Base-by-base conservation (phyloP, 2,329 filamentous ascomycete species). In the Aplosporella prunicola region DNA sequence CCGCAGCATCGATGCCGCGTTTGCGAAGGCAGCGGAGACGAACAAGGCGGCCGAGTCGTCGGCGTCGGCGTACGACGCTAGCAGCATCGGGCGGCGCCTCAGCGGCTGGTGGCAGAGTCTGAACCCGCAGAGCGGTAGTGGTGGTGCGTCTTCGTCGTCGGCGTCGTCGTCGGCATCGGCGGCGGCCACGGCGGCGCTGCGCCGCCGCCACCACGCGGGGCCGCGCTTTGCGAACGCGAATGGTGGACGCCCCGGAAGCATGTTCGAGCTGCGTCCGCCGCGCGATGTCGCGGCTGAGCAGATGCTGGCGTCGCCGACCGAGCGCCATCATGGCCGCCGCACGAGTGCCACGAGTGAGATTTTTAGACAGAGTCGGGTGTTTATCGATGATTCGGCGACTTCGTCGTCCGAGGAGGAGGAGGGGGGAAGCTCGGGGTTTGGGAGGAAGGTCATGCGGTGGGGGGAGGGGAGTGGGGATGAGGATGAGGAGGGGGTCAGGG, bases 301-400 rank as follows among this genome's bases (percentile, higher is more conserved):
- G 17, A 11, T 53, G 2, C 27, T 29, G 17, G 39, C 25, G 23
- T 41, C 24, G 32, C 26, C 20, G 30, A 32, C 46, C 4, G 13
- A 5, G 5, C 8, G 29, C n/a, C 23, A 11, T n/a, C 29, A 26
- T 11, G 18, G 26, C 9, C 37, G 37, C 7, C 20, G 37, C 5
- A 22, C 16, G 5, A 20, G 23, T 8, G 37, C 26, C 10, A 25
- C 38, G 34, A 55, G 60, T 20, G 67, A 71, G 49, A 38, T 69
- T 2, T 52, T 58, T 25, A 45, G 66, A 34, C 66, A 69, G 46
- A 65, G 60, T 35, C 51, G 60, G 11, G 66, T 69, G 0, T 67
- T 71, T 45, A 62, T 62, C 34, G 64, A 67, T 42, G 65, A 68
- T 41, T 45, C 32, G 27, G 39, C 28, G 24, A 29, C n/a, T n/a